Evolutionary conservation across 2,329 filamentous ascomycete genomes (phyloP).

Genomic region (Xylariaceae sp.): DNA sequence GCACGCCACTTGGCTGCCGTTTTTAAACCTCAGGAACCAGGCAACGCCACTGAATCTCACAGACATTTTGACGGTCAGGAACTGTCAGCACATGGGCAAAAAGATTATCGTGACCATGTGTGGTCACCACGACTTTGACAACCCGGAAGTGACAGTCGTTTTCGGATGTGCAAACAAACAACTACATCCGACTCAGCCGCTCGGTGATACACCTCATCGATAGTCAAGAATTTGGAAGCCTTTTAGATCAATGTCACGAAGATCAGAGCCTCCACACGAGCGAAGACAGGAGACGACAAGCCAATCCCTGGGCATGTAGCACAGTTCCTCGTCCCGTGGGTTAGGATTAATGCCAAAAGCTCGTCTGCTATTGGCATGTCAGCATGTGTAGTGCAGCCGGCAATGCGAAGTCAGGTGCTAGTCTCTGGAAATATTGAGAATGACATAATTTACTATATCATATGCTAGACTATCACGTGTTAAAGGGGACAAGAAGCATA

Average conservation of each 20-base stretch:
- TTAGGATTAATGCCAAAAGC: not conserved
- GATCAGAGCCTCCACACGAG: constrained; percentile 5
- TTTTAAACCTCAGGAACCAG: constrained; percentile 15
- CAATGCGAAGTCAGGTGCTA: constrained; percentile 13
- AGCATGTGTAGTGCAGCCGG: constrained; percentile 21
- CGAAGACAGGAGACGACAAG: constrained; percentile 3
- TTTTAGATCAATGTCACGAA: constrained; percentile 8
- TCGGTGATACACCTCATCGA: constrained; percentile 11
- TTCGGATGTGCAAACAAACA: constrained; percentile 13
- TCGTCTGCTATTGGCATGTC: constrained; percentile 18
- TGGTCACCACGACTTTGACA: not conserved
- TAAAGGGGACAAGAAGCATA: constrained; percentile 2
- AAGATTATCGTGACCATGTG: constrained; percentile 15
- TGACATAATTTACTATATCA: constrained; percentile 11
- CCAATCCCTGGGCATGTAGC: constrained; percentile 6
- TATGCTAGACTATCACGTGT: constrained; percentile 16
- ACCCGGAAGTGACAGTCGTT: constrained; percentile 12
- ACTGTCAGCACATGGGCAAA: constrained; percentile 16
- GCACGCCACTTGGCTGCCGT: constrained; percentile 18
- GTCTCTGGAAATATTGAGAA: constrained; percentile 6
- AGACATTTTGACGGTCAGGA: constrained; percentile 4
- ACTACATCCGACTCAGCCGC: constrained; percentile 12
- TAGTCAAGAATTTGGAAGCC: constrained; percentile 6
- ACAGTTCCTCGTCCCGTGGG: constrained; percentile 1
- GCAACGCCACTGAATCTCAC: constrained; percentile 9